Conservation (phyloP, 2,329 filamentous ascomycete genomes). For the Pseudocercospora pini-densiflorae region DNA sequence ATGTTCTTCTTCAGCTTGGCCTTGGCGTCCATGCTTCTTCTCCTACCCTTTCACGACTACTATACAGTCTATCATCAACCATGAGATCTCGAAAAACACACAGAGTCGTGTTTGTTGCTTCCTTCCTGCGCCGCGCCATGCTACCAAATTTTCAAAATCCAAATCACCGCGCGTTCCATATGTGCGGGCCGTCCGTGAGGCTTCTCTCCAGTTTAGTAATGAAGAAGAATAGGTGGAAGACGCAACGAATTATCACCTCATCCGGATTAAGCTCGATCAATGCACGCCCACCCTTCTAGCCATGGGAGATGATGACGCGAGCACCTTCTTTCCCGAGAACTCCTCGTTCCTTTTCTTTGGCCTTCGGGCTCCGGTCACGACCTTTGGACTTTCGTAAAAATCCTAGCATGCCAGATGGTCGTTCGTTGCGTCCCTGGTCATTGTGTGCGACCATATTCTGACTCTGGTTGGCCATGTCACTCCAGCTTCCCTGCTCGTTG, state of each 20-base stretch:
- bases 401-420: slow-evolving; percentile 82
- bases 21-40: neutral
- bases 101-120: slow-evolving; percentile 4
- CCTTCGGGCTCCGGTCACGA: slow-evolving; percentile 88
- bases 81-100: slow-evolving; percentile 6
- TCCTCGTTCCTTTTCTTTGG: slow-evolving; percentile 76
- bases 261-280: neutral
- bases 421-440: slow-evolving; percentile 46
- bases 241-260: neutral
- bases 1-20: neutral
- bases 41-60: neutral
- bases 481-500: slow-evolving; percentile 89
- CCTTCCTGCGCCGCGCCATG: slow-evolving; percentile 8
- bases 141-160: slow-evolving; percentile 6
- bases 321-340: slow-evolving; percentile 95
- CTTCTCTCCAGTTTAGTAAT: neutral
- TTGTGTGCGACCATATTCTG: slow-evolving; percentile 63
- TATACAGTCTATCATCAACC: slow-evolving; percentile 11
- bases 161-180: neutral
- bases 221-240: neutral
- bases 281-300: slow-evolving; percentile 14
- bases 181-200: neutral
- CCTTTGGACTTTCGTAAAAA: slow-evolving; percentile 91
- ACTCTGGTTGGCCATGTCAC: slow-evolving; percentile 83
- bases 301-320: slow-evolving; percentile 56